Evolutionary conservation across 805 yeast genomes (phyloP), one percentile per base, ranked within the genome.

Genomic region (Spathaspora arborariae): DNA sequence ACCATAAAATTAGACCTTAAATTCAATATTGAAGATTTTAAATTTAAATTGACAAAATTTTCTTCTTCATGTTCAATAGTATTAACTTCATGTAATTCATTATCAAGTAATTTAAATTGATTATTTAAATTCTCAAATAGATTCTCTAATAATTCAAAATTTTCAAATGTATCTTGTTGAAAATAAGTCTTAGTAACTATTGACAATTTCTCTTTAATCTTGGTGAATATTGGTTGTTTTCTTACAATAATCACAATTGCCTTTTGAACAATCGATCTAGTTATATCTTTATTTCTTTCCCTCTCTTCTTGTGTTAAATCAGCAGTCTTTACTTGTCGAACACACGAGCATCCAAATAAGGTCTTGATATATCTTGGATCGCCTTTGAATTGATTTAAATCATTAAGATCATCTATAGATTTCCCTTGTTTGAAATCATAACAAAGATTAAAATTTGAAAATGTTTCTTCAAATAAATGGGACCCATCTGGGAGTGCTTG

Each of bases 401-500:
- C 72, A 6, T 59, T 59, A 33, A 71, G 64, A 48, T 74, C 63
- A 42, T 70, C 81, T 16, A 82, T 78, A 10, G 80, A 71, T 20
- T 56, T 56, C 18, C 71, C 65, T 24, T 64, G 65, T 21, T 69
- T 65, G 44, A 80, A 81, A 60, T 89, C 89, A 59, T 81, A 87
- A 5, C 85, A 76, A 39, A 92, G 68, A 20, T 96, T 91, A 67
- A 92, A 92, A 60, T 88, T 88, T 20, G 96, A 84, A 59, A 91
- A 89, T 0, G 96, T 90, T 63, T 94, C 98, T 60, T 90, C 96
- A 60, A 84, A 92, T 19, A 91, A 75, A 63, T 94, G 99, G 2
- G 95, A 84, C 4, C 98, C 98, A 65, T 94, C 99, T 0, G 99
- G 98, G 19, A 94, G 69, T 1, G 97, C 96, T 61, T 91, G 97